Evolutionary conservation across 495 filamentous ascomycete species (phyloP).

Genomic region (Apodospora peruviana): DNA sequence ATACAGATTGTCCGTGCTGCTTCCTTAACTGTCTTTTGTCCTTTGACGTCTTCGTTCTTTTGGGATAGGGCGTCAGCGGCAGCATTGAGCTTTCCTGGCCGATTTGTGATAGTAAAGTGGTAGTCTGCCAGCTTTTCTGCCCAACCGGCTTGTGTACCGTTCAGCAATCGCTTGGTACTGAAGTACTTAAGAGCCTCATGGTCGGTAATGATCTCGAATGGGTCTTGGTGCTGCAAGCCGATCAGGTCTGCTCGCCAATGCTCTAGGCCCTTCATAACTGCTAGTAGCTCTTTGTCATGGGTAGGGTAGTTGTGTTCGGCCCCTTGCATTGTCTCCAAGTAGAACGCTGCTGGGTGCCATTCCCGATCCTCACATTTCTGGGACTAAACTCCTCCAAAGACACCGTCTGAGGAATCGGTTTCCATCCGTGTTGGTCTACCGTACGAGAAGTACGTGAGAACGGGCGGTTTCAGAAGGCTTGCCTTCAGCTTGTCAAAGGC

Average conservation of each 20-base stretch:
- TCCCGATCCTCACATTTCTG: neutral
- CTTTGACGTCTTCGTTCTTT: neutral
- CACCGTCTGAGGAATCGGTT: neutral
- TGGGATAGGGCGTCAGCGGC: neutral
- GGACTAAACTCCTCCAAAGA: neutral
- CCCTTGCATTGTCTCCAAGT: neutral
- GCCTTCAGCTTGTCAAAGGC: neutral
- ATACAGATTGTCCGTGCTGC: neutral
- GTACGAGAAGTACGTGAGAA: neutral
- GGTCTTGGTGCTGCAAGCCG: neutral
- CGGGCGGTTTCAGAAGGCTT: neutral
- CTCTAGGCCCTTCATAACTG: neutral
- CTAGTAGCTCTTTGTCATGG: constrained; percentile 7
- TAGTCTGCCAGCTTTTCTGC: neutral
- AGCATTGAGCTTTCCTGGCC: neutral
- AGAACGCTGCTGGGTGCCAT: neutral
- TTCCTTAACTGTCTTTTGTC: neutral
- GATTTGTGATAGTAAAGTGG: constrained; percentile 3
- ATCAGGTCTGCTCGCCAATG: neutral
- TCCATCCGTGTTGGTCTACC: neutral
- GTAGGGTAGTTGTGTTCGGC: neutral
- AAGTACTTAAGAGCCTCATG: neutral
- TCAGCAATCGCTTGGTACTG: neutral
- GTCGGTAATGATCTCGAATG: neutral
- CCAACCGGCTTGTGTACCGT: neutral